Base-by-base conservation (phyloP, 768 basidiomycete species). In the Agaricus sinodeliciosus region DNA sequence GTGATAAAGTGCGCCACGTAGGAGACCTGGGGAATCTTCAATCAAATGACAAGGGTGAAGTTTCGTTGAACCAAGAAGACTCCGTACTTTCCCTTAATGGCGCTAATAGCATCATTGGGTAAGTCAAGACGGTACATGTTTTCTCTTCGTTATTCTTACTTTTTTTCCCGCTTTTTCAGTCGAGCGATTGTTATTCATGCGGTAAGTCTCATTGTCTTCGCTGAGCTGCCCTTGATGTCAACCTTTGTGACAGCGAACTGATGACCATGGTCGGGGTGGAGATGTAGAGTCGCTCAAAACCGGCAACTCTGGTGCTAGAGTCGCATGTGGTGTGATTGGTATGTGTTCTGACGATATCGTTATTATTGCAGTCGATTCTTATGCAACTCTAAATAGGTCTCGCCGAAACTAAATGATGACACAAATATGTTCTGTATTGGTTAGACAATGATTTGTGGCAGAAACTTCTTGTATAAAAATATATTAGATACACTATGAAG, bases 261-360 rank as follows among this genome's bases (percentile, higher is more conserved):
- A 93, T 62, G 90, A 93, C 61, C 74, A 91, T 46, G 90, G 89
- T n/a, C 72, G 67, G 55, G 87, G 87, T 13, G 72, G 69, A 39
- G 75, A 85, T 60, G 71, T 78, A 26, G 87, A 89, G 57, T 86
- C 85, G 18, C 69, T 83, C 51, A 87, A 79, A 64, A 91, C 87
- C 3, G 90, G 90, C 8, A 87, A 91, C 62, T 84, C 90, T 13
- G 85, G 85, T 9, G 81, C 73, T 27, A 74, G 88, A 52, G 76
- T 80, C n/a, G 89, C 90, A 11, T 92, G 90, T 62, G 90, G 89
- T 59, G 80, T 91, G 47, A 87, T 91, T 58, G 87, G 86, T 80
- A 41, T 19, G 58, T 45, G 51, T 39, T 39, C 12, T n/a, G 15
- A 16, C 37, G 15, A 22, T n/a, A n/a, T 22, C 22, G 22, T 22